Conservation (phyloP, 2,329 filamentous ascomycete genomes). For the Beauveria bassiana region DNA sequence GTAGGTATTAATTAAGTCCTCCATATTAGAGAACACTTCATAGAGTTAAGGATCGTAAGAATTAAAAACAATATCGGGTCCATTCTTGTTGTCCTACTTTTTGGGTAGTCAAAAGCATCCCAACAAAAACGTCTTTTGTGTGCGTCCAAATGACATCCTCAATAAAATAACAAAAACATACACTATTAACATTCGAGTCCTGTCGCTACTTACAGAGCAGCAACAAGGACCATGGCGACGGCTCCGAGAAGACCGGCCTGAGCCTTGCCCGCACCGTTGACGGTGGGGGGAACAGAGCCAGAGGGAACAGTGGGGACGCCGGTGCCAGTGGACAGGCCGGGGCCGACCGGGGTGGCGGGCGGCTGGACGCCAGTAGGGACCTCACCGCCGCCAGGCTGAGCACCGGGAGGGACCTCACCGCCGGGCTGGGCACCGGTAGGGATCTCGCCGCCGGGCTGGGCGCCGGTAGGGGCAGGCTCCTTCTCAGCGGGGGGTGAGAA, state of each 20-base stretch:
- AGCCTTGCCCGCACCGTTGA: conserved; percentile 32
- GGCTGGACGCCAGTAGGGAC: not conserved
- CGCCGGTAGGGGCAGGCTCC: conserved; percentile 5
- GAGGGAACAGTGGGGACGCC: conserved; percentile 19
- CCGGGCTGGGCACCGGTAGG: conserved; percentile 18
- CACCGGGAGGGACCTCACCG: conserved; percentile 19
- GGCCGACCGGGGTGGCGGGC: conserved; percentile 9
- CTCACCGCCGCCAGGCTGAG: too few relatives aligned
- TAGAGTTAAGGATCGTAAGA: conserved; percentile 48
- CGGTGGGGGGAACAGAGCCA: conserved; percentile 26
- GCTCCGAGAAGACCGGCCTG: conserved; percentile 38
- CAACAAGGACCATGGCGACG: conserved; percentile 35
- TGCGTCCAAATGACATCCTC: conserved; percentile 5
- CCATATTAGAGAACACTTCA: not conserved
- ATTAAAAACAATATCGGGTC: conserved; percentile 29
- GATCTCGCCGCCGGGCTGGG: conserved; percentile 9
- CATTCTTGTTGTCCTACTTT: conserved; percentile 8
- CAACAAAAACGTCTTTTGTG: not conserved
- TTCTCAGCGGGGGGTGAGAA: conserved; percentile 31
- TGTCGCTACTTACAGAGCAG: conserved; percentile 33
- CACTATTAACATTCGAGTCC: not conserved
- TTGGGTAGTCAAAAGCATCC: not conserved
- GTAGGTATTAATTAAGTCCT: conserved; percentile 20
- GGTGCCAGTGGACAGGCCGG: too few relatives aligned
- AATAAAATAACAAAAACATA: conserved; percentile 1